Evolutionary conservation across 2,329 filamentous ascomycete genomes (phyloP).

Genomic region (Alternaria incomplexa): DNA sequence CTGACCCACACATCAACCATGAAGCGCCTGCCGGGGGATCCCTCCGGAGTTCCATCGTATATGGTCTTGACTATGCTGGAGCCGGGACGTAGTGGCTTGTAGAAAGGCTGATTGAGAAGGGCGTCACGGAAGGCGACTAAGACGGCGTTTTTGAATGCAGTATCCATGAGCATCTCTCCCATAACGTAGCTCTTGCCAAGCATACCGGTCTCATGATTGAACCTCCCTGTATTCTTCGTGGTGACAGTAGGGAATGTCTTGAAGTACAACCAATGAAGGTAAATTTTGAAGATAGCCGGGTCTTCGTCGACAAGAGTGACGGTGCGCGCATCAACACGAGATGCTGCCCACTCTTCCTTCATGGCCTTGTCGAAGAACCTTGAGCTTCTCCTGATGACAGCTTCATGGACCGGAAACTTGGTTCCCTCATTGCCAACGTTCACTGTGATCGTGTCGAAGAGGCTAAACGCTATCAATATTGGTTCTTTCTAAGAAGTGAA

Average conservation of each 20-base stretch:
- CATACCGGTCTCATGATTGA: not conserved
- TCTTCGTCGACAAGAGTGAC: not conserved
- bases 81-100: not conserved
- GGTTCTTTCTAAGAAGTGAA: not conserved
- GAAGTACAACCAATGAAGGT: not conserved
- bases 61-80: not conserved
- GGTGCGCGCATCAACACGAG: not conserved
- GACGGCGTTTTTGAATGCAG: not conserved
- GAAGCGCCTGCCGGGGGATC: not conserved
- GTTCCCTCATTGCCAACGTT: not conserved
- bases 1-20: not conserved
- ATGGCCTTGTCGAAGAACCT: not conserved
- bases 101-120: not conserved
- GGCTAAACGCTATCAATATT: not conserved
- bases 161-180: not conserved
- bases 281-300: not conserved
- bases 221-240: not conserved
- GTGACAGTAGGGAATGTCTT: not conserved
- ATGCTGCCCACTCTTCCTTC: not conserved
- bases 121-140: not conserved
- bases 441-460: not conserved
- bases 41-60: not conserved
- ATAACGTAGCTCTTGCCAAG: not conserved
- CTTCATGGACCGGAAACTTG: not conserved
- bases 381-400: not conserved